These are phyloP conservation scores for Vickermania ingenoplastis DNA, from an alignment of 208 protist genomes.

Conservation along the genomic window DNA sequence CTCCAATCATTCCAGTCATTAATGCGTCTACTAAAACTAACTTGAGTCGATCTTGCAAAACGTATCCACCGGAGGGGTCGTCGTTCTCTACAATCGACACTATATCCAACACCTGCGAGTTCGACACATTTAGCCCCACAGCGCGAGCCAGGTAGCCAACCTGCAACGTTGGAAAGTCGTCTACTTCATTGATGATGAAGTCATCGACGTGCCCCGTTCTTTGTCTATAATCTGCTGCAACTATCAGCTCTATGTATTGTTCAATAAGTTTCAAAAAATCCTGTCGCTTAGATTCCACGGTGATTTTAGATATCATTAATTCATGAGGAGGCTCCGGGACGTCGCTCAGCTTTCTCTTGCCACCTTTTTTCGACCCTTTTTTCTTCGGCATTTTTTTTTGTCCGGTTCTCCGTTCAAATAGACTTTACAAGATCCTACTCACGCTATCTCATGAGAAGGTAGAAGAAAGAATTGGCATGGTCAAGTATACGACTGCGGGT, in stretches of 20 bases:
- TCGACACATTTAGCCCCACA: conserved; percentile 75
- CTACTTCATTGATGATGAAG: conserved; percentile 1
- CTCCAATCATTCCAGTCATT: conserved; percentile 56
- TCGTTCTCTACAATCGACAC: conserved; percentile 71
- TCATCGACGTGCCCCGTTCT: background rate
- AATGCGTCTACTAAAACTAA: conserved; percentile 62
- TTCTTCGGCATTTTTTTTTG: conserved; percentile 3
- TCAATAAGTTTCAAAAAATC: conserved; percentile 14
- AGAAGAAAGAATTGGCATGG: no score
- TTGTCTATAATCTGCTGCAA: background rate
- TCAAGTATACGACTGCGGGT: no score
- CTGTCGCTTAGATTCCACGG: background rate
- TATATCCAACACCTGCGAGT: conserved; percentile 41
- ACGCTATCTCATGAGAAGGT: no score
- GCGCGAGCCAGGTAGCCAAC: conserved; percentile 76
- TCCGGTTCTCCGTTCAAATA: no score
- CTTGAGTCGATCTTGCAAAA: conserved; percentile 31
- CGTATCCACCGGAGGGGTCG: conserved; percentile 39
- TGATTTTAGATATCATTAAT: background rate
- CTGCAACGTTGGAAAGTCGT: conserved; percentile 54
- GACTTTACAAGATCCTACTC: no score
- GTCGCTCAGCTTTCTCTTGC: background rate
- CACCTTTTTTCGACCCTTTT: background rate
- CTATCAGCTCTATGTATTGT: conserved; percentile 4
- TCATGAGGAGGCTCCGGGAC: background rate